Evolutionary conservation across 352 stramenopile genomes (phyloP), one percentile per base, ranked within the genome.

Genomic region (Phytophthora foliorum): DNA sequence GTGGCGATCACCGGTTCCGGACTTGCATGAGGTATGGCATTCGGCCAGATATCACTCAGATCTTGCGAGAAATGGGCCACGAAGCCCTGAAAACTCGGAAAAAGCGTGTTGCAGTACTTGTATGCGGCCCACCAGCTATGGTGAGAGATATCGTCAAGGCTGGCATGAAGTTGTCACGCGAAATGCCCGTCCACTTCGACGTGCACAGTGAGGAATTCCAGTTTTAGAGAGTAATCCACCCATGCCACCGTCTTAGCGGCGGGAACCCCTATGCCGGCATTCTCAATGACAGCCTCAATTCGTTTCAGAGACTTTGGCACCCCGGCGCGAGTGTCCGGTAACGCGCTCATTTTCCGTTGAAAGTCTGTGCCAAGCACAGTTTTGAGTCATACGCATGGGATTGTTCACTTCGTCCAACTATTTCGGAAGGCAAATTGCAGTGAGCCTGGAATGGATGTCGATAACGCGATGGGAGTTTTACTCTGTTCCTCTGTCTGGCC

Each of bases 61-160:
- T 45, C 2, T 31, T 81, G 16, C 53, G 36, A 0, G 21, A 59
- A 45, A 57, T 78, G 31, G 74, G 64, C 1, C 21, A 68, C 19
- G 34, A 69, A 14, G 69, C 69, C 4, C 19, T 65, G 39, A 45
- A 49, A 72, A 32, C 13, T 32, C 22, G 42, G 8, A 64, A 65
- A 32, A 57, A 69, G 10, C 51, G 69, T 16, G 65, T 81, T 5
- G 69, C 34, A 0, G 64, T 81, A 11, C 41, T 81, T 24, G 74
- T 78, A 0, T 81, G 69, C 36, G 74, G 74, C 8, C 74, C 74
- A 0, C 6, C 25, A 10, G 48, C 61, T 13, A 71, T 81, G 64
- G 59, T 75, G 16, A 56, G 13, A 1, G 66, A 73, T 2, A 61
- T 74, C 16, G 58, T 63, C 1, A 57, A 29, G 29, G 22, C 53